Percentiles rank a stretch among this genome's conserved stretches.
These are phyloP conservation scores for Macrolepiota dolichaula DNA, from an alignment of 768 basidiomycete genomes.

Conservation along the genomic window DNA sequence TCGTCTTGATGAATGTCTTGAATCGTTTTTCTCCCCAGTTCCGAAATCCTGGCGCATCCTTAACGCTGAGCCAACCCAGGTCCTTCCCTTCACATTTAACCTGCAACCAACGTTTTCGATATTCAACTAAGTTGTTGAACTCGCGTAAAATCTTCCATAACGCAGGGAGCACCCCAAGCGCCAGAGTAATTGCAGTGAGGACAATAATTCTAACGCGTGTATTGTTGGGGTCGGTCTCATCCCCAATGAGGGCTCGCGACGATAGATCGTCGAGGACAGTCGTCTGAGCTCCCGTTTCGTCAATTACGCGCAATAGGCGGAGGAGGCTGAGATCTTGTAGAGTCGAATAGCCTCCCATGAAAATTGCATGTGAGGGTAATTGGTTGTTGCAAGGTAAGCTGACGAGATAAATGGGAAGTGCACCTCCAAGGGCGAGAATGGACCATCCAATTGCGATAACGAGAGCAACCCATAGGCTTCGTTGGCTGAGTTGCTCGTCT, in stretches of 20 bases:
- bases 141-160: conserved; percentile 63
- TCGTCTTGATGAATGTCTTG: conserved; percentile 64
- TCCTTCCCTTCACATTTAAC: conserved; percentile 66
- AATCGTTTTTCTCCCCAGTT: conserved; percentile 73
- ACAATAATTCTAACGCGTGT: conserved; percentile 65
- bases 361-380: conserved; percentile 38
- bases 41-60: conserved; percentile 60
- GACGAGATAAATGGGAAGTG: conserved; percentile 71
- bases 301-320: conserved; percentile 63
- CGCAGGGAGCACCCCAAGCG: conserved; percentile 62
- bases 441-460: conserved; percentile 65
- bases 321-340: conserved; percentile 77
- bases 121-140: conserved; percentile 52
- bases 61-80: conserved; percentile 70
- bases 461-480: conserved; percentile 65
- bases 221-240: conserved; percentile 34
- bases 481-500: conserved; percentile 70
- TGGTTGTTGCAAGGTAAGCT: conserved; percentile 65
- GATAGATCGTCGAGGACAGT: conserved; percentile 25
- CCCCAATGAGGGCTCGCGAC: conserved; percentile 28
- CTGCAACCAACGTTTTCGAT: conserved; percentile 57
- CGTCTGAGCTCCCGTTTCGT: conserved; percentile 34
- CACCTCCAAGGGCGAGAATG: conserved; percentile 64
- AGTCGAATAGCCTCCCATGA: conserved; percentile 60
- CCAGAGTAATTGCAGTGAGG: conserved; percentile 57